Evolutionary conservation across 805 yeast species (phyloP), one percentile per base, ranked within the genome.

Genomic region (Barnettozyma vustinii): DNA sequence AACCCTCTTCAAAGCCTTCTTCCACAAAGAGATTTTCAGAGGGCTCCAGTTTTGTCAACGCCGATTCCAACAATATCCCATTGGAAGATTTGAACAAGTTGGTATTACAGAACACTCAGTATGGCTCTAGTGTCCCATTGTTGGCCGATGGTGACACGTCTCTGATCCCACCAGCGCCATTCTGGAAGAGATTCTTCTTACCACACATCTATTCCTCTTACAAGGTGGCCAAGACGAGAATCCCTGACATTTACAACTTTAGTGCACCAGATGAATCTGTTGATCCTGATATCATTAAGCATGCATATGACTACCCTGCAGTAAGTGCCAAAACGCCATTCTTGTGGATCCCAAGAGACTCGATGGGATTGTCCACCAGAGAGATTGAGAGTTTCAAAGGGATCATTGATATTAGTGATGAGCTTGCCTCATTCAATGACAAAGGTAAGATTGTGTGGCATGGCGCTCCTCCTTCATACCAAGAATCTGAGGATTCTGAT

Each of bases 271-370:
- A 74, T n/a, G 73, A 69, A 23, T 55, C 57, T 19, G 50, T 52
- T 5, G 58, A 57, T 25, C 66, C 70, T 2, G 72, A 67, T 5
- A 73, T 66, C 15, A 70, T 62, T 19, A 72, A 76, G 44, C 80
- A 77, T 53, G 94, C 96, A 0, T 92, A 84, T 66, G 80, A 81
- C 59, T 77, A 76, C 60, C 97, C 97, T 2, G 87, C 84, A 7
- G 81, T 84, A 16, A 70, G 79, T 25, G 84, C 84, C 0, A 64
- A 72, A 41, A 77, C 87, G 56, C 96, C 96, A 2, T 72, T 74
- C n/a, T 69, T 92, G 19, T 92, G 99, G 99, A 80, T 92, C 59
- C 95, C 97, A n/a, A 71, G 72, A 50, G 99, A 92, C 64, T 84
- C 87, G 9, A 79, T 81, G 77, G 98, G 98, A 1, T 76, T 88